Evolutionary conservation across 192 early-diverging fungal species (phyloP).

Genomic region (Podila minutissima): DNA sequence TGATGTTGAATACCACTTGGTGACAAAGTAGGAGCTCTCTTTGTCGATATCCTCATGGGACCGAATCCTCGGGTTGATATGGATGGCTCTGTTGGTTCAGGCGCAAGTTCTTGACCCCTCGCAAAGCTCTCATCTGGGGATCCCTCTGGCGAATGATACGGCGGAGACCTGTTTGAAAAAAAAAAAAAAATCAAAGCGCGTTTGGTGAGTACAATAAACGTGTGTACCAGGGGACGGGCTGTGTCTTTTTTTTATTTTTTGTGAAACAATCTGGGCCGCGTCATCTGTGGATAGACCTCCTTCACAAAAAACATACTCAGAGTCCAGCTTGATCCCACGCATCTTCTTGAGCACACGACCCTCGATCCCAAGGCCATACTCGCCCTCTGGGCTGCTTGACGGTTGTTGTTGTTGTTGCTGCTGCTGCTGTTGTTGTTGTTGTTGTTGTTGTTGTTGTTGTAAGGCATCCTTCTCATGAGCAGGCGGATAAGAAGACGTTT

Average conservation of each 20-base stretch:
- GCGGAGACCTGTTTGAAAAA: conserved; percentile 2
- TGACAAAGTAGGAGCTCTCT: not conserved
- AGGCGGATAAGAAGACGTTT: not conserved
- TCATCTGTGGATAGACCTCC: not conserved
- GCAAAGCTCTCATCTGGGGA: not conserved
- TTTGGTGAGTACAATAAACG: not conserved
- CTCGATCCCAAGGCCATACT: conserved; percentile 20
- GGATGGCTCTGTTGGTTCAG: not conserved
- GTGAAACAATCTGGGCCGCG: no score
- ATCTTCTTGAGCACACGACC: conserved; percentile 37
- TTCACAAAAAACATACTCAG: conserved; percentile 20
- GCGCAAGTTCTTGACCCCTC: not conserved
- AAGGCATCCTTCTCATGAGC: not conserved
- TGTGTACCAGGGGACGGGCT: not conserved
- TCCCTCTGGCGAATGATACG: not conserved
- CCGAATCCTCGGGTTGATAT: not conserved
- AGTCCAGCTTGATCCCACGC: conserved; percentile 32
- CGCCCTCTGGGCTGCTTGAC: conserved; percentile 8
- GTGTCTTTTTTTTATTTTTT: not conserved
- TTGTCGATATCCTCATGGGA: conserved; percentile 35
- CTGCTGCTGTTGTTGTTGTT: not conserved
- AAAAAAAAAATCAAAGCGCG: no score
- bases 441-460: conserved; percentile 6
- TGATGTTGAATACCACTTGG: not conserved
- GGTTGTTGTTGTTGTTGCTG: not conserved